Evolutionary conservation across 371 early-diverging fungal genomes (phyloP).

Genomic region (Mucor plumbeus): DNA sequence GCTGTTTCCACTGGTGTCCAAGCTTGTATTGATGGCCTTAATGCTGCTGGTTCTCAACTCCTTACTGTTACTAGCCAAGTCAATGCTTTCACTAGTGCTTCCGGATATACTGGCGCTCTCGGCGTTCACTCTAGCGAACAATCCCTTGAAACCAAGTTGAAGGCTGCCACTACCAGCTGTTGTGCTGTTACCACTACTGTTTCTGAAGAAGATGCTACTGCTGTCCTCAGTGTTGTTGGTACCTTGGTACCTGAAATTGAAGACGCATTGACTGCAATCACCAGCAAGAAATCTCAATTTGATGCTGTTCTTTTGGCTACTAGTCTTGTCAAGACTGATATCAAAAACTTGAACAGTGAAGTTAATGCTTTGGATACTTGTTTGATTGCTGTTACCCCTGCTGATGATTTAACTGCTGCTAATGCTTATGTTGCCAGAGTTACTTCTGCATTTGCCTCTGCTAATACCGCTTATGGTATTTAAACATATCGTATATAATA

Average conservation of each 20-base stretch:
- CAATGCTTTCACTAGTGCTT: slow-evolving; percentile 16
- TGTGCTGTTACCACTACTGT: slow-evolving; percentile 11
- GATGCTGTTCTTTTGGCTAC: slow-evolving; percentile 18
- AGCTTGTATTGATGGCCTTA: slow-evolving; percentile 12
- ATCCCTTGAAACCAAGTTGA: slow-evolving; percentile 18
- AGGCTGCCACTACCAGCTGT: slow-evolving; percentile 22
- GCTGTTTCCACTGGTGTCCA: slow-evolving; percentile 15
- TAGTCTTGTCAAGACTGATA: slow-evolving; percentile 21
- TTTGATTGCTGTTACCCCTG: slow-evolving; percentile 26
- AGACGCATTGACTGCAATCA: slow-evolving; percentile 9
- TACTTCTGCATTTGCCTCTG: slow-evolving; percentile 23
- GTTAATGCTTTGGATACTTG: slow-evolving; percentile 24
- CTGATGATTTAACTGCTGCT: slow-evolving; percentile 17
- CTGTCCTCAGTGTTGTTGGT: slow-evolving; percentile 17
- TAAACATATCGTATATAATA: not conserved
- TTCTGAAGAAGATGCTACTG: slow-evolving; percentile 25
- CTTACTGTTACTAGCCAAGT: slow-evolving; percentile 15
- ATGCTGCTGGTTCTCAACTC: slow-evolving; percentile 20
- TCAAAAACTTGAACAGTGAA: slow-evolving; percentile 19
- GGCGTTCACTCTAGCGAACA: slow-evolving; percentile 14
- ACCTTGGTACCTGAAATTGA: slow-evolving; percentile 19
- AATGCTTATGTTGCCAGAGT: slow-evolving; percentile 16
- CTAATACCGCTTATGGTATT: slow-evolving; percentile 28
- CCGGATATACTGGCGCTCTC: slow-evolving; percentile 26
- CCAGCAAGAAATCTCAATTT: not conserved